These are phyloP conservation scores for Tetrastigma voinierianum DNA, from an alignment of 164 flowering plant genomes.

Conservation along the genomic window DNA sequence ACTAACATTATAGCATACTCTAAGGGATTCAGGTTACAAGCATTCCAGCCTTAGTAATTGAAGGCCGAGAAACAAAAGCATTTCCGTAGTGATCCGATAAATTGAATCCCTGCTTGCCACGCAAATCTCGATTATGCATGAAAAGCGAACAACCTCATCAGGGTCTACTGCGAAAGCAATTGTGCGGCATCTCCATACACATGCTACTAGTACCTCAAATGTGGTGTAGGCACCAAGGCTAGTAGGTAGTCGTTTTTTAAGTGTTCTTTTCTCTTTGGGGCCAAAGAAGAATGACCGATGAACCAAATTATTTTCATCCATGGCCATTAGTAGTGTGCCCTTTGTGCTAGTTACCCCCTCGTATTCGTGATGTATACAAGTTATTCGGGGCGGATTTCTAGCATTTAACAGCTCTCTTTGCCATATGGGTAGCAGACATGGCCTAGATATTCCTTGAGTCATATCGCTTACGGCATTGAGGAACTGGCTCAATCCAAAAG, in stretches of 20 bases:
- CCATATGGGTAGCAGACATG: conserved; percentile 1
- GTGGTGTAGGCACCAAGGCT: conserved; percentile 18
- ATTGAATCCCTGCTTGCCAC: conserved; percentile 1
- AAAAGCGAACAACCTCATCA: too few relatives aligned
- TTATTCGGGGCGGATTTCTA: not conserved
- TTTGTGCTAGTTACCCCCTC: not conserved
- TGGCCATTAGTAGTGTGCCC: too few relatives aligned
- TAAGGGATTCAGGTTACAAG: not conserved
- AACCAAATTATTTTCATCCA: not conserved
- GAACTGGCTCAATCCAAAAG: not conserved
- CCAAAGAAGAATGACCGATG: conserved; percentile 12
- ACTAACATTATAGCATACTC: conserved; percentile 13
- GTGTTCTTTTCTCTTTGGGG: conserved; percentile 15
- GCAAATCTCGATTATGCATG: conserved; percentile 5
- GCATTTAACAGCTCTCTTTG: not conserved
- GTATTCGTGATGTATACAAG: conserved; percentile 4
- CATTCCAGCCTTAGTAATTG: not conserved
- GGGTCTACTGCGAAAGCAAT: conserved; percentile 1
- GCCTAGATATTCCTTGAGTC: not conserved
- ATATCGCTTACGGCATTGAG: conserved; percentile 1
- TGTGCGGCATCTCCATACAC: conserved; percentile 11
- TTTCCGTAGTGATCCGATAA: conserved; percentile 24
- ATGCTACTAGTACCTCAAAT: conserved; percentile 5
- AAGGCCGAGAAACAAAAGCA: not conserved
- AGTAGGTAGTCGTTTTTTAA: conserved; percentile 16